These are phyloP conservation scores for Boletus barrowsii DNA, from an alignment of 768 basidiomycete species.

Conservation along the genomic window DNA sequence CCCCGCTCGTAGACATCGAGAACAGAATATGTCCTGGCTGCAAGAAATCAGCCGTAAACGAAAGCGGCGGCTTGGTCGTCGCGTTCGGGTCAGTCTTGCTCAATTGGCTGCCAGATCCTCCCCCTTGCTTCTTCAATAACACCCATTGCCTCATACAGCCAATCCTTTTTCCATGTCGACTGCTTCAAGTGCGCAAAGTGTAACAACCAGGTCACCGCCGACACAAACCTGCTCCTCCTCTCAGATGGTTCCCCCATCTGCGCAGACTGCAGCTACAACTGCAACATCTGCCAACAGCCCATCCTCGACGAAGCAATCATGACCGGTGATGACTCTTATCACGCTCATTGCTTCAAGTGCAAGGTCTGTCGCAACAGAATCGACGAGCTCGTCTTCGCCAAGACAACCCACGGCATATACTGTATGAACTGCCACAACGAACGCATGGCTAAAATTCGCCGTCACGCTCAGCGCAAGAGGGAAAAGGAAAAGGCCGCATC, in stretches of 20 bases:
- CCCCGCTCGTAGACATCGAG: conserved; percentile 31
- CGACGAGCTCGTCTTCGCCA: conserved; percentile 97
- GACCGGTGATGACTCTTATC: conserved; percentile 98
- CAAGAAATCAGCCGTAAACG: conserved; percentile 74
- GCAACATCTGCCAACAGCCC: conserved; percentile 89
- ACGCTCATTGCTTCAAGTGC: conserved; percentile 98
- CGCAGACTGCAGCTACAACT: conserved; percentile 89
- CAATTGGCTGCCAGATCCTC: not conserved
- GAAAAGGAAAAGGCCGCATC: conserved; percentile 51
- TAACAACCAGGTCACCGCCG: conserved; percentile 85
- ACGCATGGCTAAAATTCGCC: conserved; percentile 88
- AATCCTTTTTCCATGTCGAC: conserved; percentile 92
- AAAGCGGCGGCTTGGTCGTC: conserved; percentile 85
- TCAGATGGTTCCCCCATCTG: conserved; percentile 98
- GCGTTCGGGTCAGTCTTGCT: conserved; percentile 79
- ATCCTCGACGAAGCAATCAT: conserved; percentile 99
- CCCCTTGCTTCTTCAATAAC: conserved; percentile 4
- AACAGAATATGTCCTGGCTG: conserved; percentile 80
- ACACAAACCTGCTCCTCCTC: conserved; percentile 94
- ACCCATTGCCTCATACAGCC: conserved; percentile 41
- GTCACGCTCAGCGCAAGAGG: conserved; percentile 86
- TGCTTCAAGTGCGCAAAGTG: conserved; percentile 99
- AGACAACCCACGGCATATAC: conserved; percentile 97
- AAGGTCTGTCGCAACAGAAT: conserved; percentile 92
- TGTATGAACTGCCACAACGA: conserved; percentile 99